Evolutionary conservation across 2,329 filamentous ascomycete species (phyloP).

Genomic region (Penicillium corylophilum): DNA sequence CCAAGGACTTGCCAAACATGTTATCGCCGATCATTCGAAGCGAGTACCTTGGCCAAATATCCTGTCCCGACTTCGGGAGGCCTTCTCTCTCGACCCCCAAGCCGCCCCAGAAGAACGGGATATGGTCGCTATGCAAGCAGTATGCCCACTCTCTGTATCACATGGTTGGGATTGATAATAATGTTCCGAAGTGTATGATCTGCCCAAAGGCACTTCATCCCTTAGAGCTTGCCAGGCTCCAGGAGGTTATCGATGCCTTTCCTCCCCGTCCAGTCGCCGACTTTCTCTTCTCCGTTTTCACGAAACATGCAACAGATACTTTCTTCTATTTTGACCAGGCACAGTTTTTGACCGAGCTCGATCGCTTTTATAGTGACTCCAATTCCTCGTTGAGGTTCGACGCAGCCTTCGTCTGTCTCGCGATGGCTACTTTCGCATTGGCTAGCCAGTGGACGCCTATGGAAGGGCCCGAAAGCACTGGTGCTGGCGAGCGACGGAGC

Average conservation of each 20-base stretch:
- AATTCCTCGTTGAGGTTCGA: constrained; percentile 11
- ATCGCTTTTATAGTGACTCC: constrained; percentile 13
- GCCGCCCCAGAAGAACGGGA: constrained; percentile 5
- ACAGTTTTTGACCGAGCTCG: constrained; percentile 13
- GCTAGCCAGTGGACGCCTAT: constrained; percentile 38
- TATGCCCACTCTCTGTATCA: neutral
- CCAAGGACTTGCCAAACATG: constrained; percentile 12
- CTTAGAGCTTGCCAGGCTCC: constrained; percentile 5
- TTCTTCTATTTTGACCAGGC: constrained; percentile 23
- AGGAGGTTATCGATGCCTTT: constrained; percentile 10
- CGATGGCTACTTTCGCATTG: constrained; percentile 24
- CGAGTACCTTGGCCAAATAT: constrained; percentile 14
- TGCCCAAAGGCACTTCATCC: constrained; percentile 6
- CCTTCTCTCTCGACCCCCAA: constrained; percentile 14
- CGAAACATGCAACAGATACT: constrained; percentile 19
- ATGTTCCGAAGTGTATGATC: constrained; percentile 2
- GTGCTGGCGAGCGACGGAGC: neutral
- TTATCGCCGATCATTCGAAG: constrained; percentile 10
- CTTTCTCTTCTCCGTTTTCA: constrained; percentile 18
- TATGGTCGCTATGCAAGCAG: constrained; percentile 17
- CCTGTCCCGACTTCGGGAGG: constrained; percentile 16
- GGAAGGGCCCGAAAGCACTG: constrained; percentile 22
- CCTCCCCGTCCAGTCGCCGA: constrained; percentile 16
- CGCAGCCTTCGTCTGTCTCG: constrained; percentile 17
- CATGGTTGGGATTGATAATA: neutral